A percentile compares a stretch with the other conserved stretches of the same genome.
Evolutionary conservation across 2,329 filamentous ascomycete genomes (phyloP).

Genomic region (Microcyclospora tardicrescens): DNA sequence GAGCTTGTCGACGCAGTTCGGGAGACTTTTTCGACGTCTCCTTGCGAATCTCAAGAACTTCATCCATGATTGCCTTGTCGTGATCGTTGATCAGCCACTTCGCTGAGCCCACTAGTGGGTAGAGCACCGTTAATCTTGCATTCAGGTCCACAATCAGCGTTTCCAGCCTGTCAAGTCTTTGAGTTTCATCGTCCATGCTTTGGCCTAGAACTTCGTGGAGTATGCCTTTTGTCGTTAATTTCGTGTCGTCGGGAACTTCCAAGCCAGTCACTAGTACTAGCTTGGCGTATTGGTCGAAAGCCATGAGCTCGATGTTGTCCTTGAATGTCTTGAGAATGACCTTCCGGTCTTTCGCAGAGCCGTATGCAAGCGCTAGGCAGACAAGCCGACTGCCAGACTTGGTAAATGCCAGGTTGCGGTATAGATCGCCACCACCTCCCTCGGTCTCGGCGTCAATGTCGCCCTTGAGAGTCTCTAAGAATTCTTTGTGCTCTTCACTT

Average conservation of each 20-base stretch:
- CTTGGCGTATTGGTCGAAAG: constrained; percentile 65
- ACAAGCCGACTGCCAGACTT: constrained; percentile 73
- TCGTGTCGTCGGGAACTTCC: constrained; percentile 90
- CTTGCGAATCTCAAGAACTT: constrained; percentile 66
- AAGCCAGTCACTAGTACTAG: constrained; percentile 72
- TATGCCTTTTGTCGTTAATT: constrained; percentile 71
- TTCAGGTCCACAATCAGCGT: constrained; percentile 57
- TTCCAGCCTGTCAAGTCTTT: constrained; percentile 40
- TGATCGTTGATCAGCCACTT: constrained; percentile 56
- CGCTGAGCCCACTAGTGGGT: constrained; percentile 56
- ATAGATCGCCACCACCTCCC: constrained; percentile 58
- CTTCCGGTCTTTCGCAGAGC: constrained; percentile 85
- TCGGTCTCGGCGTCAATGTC: constrained; percentile 55
- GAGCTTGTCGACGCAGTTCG: constrained; percentile 58
- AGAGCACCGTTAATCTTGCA: constrained; percentile 57
- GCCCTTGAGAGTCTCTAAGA: constrained; percentile 78
- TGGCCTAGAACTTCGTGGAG: constrained; percentile 73
- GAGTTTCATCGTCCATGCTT: constrained; percentile 33
- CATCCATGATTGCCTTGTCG: constrained; percentile 52
- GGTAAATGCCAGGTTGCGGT: constrained; percentile 95
- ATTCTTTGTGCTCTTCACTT: constrained; percentile 72
- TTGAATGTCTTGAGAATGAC: constrained; percentile 79
- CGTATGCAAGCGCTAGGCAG: constrained; percentile 69
- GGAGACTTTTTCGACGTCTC: constrained; percentile 89
- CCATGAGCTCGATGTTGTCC: constrained; percentile 75